Base-by-base conservation (phyloP, 352 stramenopile species). In the Pelagophyceae sp. region DNA sequence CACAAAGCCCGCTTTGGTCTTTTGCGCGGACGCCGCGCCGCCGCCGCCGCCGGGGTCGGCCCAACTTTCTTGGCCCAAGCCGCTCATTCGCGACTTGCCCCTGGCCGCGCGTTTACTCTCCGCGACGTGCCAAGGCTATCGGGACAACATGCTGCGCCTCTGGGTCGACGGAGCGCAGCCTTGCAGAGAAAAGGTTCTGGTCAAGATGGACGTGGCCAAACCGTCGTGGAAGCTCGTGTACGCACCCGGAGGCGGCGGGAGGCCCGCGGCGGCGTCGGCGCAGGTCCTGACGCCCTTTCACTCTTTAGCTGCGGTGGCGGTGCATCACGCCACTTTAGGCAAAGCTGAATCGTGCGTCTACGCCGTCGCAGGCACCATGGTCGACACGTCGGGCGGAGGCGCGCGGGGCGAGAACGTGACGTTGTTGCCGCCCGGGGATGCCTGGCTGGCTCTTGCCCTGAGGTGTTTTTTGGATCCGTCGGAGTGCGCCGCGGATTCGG, bases 161-260 rank as follows among this genome's bases (percentile, higher is more conserved):
- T 71, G 61, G 61, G 31, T 15, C n/a, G 54, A 15, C 54, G 54
- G 25, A n/a, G 11, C 61, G 61, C 11, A 6, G 11, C 33, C n/a
- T n/a, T n/a, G n/a, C n/a, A n/a, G n/a, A n/a, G n/a, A n/a, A n/a
- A 37, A 35, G 61, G n/a, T 71, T 31, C 3, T 29, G n/a, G 61
- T 71, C 15, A 71, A 71, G n/a, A 15, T 71, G n/a, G 61, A 71
- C n/a, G 61, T 71, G n/a, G n/a, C 61, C n/a, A 71, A 71, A 25
- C 61, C 61, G 5, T 27, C 61, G 29, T 71, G 33, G 29, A 71
- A 71, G 33, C 29, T 71, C 15, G 61, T 71, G n/a, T 71, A 33
- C 61, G 61, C 61, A 15, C 61, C 61, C 15, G 61, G 15, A 6
- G 15, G 6, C 3, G 29, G 5, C 5, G 29, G 33, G 3, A 6